Base-by-base conservation (phyloP, 2,329 filamentous ascomycete genomes). In the Bipolaris gigantea region DNA sequence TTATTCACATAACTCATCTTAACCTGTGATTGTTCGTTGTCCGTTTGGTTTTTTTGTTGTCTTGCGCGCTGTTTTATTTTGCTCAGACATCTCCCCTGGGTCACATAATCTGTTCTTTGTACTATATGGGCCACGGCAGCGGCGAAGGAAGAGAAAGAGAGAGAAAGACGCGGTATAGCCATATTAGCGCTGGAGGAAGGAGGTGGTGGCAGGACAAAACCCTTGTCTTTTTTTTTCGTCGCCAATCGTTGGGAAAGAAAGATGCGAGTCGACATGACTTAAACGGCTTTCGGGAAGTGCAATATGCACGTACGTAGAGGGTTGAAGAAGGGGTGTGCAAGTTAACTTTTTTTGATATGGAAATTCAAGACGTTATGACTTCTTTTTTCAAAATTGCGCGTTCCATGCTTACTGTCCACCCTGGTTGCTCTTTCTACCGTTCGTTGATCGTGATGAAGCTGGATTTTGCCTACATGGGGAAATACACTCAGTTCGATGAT, bases 361-460 rank as follows among this genome's bases (percentile, higher is more conserved):
- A 59, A 68, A 68, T 69, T 54, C 46, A 68, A 69, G 64, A 69
- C 52, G 65, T 68, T 66, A 69, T 68, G 66, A 69, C 64, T 66
- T 67, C 55, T 43, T 36, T 43, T 36, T 19, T 33, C 39, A 30
- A 42, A 42, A 23, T 42, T 30, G n/a, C 10, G 25, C 16, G 23
- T 42, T 42, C 7, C 15, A 30, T 10, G 16, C 36, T 33, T 48
- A 10, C 7, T n/a, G n/a, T n/a, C n/a, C 7, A 27, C 10, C 25
- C 25, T 32, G 2, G 10, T 8, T 18, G 23, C n/a, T 30, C 25
- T 30, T 18, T 11, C 3, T 21, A 16, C 18, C n/a, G n/a, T n/a
- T 9, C n/a, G 13, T 32, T 43, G 27, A 19, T 30, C 11, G 21
- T 40, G 38, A 25, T n/a, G 23, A 5, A 7, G 6, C 10, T 23